Base-by-base conservation (phyloP, 441 rosid genomes). In the Aquilaria agallochum region DNA sequence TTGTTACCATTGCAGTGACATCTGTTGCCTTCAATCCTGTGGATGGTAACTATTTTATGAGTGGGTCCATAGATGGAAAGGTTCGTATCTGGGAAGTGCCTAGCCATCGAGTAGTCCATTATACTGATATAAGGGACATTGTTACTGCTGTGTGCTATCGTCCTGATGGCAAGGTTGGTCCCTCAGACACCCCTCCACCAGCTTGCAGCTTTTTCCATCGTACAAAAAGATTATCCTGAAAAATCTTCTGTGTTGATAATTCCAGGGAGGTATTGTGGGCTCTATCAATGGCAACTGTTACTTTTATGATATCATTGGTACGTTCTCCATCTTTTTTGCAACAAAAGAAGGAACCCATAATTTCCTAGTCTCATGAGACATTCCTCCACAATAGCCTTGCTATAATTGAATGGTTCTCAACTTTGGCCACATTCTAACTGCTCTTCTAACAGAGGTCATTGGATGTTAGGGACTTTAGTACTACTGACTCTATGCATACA, bases 21-120 rank as follows among this genome's bases (percentile, higher is more conserved):
- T 76, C 84, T 66, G 84, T 83, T 56, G 81, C 82, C 53, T 86
- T 86, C 73, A 81, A 83, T 66, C 92, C 92, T 53, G 70, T 78
- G 68, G 83, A 86, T 74, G 85, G 80, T 53, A 74, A 74, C 69
- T 74, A 60, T 72, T 86, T 86, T 70, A 82, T 86, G 60, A 83
- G 81, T 6, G 89, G 92, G 53, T 86, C 92, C 3, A 74, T 76
- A 3, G 92, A 86, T 72, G 92, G 92, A 3, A 86, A 74, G 76
- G 80, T 83, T 50, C 87, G 87, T 45, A 72, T 83, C 32, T 84
- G 89, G 89, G 86, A 80, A 65, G 73, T 80, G 9, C 74, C 65
- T 9, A 68, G 58, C 11, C 65, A 79, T 64, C 78, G 68, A 40
- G 89, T 86, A 64, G 75, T 86, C 46, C 84, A 82, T 69, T 86